Evolutionary conservation across 805 yeast species (phyloP).

Genomic region (Cyberlindnera maritima): DNA sequence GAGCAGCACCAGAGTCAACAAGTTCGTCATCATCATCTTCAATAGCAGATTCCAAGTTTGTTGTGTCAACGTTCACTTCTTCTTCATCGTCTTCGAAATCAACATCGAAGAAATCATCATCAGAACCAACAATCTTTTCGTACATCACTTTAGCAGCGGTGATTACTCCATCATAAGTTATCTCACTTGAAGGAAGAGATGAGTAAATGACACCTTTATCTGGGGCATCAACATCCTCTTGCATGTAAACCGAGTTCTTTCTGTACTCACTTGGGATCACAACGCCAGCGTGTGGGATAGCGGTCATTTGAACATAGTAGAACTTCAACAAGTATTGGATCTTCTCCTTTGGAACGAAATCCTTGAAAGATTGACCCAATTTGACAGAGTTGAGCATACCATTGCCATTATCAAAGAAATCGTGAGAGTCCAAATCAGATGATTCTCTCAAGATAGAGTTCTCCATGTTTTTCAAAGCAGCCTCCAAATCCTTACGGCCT

Average conservation of each 20-base stretch:
- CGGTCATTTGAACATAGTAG: constrained; percentile 56
- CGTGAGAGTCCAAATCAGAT: constrained; percentile 36
- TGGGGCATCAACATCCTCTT: constrained; percentile 30
- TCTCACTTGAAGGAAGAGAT: constrained; percentile 76
- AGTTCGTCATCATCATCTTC: constrained; percentile 24
- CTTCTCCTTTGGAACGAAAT: constrained; percentile 79
- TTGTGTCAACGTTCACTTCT: constrained; percentile 27
- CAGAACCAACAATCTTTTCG: constrained; percentile 81
- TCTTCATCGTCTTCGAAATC: constrained; percentile 91
- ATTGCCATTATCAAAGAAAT: constrained; percentile 40
- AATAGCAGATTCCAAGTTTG: constrained; percentile 23
- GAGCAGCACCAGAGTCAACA: constrained; percentile 27
- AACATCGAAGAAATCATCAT: constrained; percentile 93
- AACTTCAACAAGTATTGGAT: constrained; percentile 59
- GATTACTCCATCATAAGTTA: constrained; percentile 88
- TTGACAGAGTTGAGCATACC: constrained; percentile 79
- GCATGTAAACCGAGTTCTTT: constrained; percentile 31
- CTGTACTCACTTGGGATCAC: constrained; percentile 41
- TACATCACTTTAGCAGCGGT: constrained; percentile 77
- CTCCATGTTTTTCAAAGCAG: constrained; percentile 80
- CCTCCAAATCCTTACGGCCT: constrained; percentile 75
- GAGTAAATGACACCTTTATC: constrained; percentile 50
- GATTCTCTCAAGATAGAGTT: constrained; percentile 78
- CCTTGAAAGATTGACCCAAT: constrained; percentile 80
- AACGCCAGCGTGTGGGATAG: constrained; percentile 55